Evolutionary conservation across 2,329 filamentous ascomycete genomes (phyloP).

Genomic region (Dactylellina drechsleri): DNA sequence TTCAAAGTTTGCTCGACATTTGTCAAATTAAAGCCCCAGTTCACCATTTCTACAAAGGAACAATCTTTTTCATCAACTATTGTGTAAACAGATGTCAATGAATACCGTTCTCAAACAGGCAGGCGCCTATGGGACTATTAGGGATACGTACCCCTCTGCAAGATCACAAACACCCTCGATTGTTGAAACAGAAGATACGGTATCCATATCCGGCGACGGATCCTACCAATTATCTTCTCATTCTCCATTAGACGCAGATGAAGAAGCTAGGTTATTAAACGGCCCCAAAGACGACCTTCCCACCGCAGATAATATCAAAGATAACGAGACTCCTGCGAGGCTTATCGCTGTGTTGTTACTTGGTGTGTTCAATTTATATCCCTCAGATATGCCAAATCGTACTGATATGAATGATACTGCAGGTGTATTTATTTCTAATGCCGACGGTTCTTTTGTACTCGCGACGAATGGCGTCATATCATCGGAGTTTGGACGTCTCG

Average conservation of each 20-base stretch:
- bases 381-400: not conserved
- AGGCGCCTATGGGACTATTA: constrained; percentile 6
- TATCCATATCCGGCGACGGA: constrained; percentile 43
- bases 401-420: not conserved
- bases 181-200: constrained; percentile 37
- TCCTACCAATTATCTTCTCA: constrained; percentile 31
- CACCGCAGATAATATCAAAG: not conserved
- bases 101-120: not conserved
- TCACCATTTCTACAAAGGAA: too few species aligned
- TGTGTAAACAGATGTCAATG: constrained; percentile 3
- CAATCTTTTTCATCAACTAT: too few species aligned
- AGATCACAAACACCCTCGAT: constrained; percentile 8
- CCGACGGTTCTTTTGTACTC: constrained; percentile 73
- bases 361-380: constrained; percentile 13
- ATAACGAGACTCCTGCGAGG: constrained; percentile 14
- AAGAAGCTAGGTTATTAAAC: constrained; percentile 29
- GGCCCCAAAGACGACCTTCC: constrained; percentile 6
- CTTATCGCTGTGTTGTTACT: constrained; percentile 44
- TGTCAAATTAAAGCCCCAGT: too few species aligned
- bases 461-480: constrained; percentile 73
- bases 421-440: constrained; percentile 74
- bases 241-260: constrained; percentile 29
- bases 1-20: too few species aligned
- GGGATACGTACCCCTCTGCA: constrained; percentile 15
- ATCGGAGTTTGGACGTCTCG: constrained; percentile 70